Evolutionary conservation across 495 filamentous ascomycete species (phyloP).

Genomic region (Echria macrotheca): DNA sequence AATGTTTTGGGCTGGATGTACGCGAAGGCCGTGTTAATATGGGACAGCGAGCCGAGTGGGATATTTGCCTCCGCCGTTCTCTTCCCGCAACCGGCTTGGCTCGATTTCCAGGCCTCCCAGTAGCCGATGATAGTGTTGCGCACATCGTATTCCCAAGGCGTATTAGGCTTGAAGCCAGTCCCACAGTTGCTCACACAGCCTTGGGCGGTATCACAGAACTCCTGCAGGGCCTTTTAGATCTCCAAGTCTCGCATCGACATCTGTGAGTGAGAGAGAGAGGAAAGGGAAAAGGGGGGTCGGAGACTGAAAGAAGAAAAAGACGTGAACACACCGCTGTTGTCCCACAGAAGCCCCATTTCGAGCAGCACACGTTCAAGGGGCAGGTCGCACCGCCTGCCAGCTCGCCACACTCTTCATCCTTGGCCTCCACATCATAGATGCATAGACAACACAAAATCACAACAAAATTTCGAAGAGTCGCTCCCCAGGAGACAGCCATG

Average conservation of each 20-base stretch:
- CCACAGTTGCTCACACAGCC: not conserved
- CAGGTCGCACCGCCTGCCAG: not conserved
- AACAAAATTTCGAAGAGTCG: no score
- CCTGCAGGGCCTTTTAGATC: not conserved
- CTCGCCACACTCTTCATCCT: not conserved
- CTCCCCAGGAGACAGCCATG: no score
- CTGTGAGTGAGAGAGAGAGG: no score
- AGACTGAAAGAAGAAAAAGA: not conserved
- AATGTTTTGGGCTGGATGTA: constrained; percentile 12
- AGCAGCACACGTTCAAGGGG: constrained; percentile 19
- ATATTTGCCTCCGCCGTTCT: not conserved
- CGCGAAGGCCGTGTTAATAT: constrained; percentile 22
- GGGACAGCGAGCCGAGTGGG: not conserved
- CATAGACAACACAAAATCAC: no score
- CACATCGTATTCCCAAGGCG: not conserved
- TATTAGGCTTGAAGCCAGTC: not conserved
- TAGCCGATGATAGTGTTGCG: not conserved
- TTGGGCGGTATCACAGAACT: constrained; percentile 11
- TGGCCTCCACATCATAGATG: no score
- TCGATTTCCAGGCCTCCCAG: not conserved
- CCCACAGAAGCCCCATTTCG: not conserved
- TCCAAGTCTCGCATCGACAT: not conserved
- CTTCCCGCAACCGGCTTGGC: not conserved
- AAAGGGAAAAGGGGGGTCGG: no score
- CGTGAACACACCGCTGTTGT: not conserved